Evolutionary conservation across 164 flowering plant species (phyloP), one percentile per base, ranked within the genome.

Genomic region (Aristolochia contorta): DNA sequence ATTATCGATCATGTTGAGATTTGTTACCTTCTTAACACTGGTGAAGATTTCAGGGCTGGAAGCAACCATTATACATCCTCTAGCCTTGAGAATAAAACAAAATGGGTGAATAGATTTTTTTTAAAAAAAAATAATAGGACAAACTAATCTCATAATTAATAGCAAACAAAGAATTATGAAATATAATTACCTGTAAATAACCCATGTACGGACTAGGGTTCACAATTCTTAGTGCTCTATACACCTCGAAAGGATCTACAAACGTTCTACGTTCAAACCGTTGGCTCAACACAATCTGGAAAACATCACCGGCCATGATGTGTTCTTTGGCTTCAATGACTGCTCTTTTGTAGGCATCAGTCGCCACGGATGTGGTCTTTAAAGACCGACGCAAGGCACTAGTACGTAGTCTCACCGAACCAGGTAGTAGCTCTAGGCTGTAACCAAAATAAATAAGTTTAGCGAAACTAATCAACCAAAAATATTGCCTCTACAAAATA

Each of bases 201-300:
- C 85, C 66, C 97, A 93, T 90, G 56, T 86, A 90, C 47, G 98
- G 98, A 67, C 97, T 90, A 57, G 98, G 98, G 67, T 93, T 93
- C 41, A 90, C 97, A 64, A 90, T 77, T 71, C 99, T 82, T 60
- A 93, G 70, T 56, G 97, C 92, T 73, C 99, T 80, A 69, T 93
- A 93, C 13, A 93, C 77, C 76, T 90, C 99, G 79, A 88, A 93
- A 22, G 97, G 99, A 58, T 93, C 95, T 6, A 91, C 97, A 80
- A 82, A 90, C 45, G 97, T 90, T 33, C 88, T 70, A 4, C 92
- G 80, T 71, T 90, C 97, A 78, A 93, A 93, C 20, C 97, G 95
- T 65, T 93, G 99, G 67, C 96, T 88, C 69, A 90, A 71, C 22
- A 93, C 99, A 65, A 93, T 84, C 75, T 93, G 97, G 69, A 93